Base-by-base conservation (phyloP, 2,329 filamentous ascomycete species). In the Dactylellina haptotyla region DNA sequence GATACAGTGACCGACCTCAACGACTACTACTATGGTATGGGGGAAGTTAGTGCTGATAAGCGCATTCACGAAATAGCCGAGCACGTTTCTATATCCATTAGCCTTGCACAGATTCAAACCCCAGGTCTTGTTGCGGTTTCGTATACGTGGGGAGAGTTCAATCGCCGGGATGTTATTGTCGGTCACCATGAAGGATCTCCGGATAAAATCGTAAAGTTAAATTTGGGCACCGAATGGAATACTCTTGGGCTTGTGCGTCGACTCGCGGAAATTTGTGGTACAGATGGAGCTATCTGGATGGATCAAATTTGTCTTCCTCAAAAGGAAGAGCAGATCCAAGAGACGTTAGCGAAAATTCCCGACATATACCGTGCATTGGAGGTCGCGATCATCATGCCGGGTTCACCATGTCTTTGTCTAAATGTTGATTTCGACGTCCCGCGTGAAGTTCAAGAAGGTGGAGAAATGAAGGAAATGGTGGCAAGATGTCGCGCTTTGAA, bases 281-380 rank as follows among this genome's bases (percentile, higher is more conserved):
- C 30, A 3, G 34, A 26, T 41, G 51, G 51, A 20, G 51, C 30
- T 20, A 56, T 56, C n/a, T 56, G 51, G 51, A 56, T 56, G 34
- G 51, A 56, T 37, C 51, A 56, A 25, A 50, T 56, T 20, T 56
- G 51, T n/a, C 30, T 56, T 20, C 51, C 51, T 6, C 51, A 56
- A 25, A 56, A 56, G 28, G 51, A 56, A 56, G 51, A 56, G 2
- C 51, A 56, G 28, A 56, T 56, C 10, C 51, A 28, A 23, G 30
- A 56, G 5, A 56, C 51, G 2, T 16, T 56, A 16, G 34, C 30
- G 9, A 18, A 25, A 37, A 56, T 56, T 10, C 51, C 51, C 2
- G 51, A 56, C 16, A 56, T 56, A 14, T 56, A 37, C 51, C 30
- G 51, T 25, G 25, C 51, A 25, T 25, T 56, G 4, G 51, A 56